A percentile compares a stretch with the other conserved stretches of the same genome.
Conservation (phyloP, 2,329 filamentous ascomycete genomes). For the Aspergillus alliaceus region DNA sequence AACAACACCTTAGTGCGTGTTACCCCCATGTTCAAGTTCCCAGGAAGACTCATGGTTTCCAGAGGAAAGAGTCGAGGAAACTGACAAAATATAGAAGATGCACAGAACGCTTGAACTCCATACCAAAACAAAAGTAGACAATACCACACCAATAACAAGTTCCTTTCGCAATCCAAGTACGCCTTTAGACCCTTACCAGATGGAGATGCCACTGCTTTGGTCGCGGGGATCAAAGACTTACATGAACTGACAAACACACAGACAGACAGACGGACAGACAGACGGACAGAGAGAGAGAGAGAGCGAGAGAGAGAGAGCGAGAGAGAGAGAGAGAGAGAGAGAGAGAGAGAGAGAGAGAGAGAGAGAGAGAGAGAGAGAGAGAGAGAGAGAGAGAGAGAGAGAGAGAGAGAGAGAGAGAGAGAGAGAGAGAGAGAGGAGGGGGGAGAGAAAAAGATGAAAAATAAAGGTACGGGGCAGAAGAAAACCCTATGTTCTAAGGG, state of each 20-base stretch:
- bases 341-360: too few species aligned
- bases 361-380: too few species aligned
- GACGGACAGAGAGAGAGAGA: too few species aligned
- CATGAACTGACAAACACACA: neutral
- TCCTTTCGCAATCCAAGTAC: slow-evolving; percentile 28
- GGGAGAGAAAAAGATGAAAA: neutral
- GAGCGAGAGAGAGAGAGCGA: too few species aligned
- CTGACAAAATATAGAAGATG: slow-evolving; percentile 20
- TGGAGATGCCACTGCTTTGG: slow-evolving; percentile 16
- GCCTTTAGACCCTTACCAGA: slow-evolving; percentile 21
- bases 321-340: too few species aligned
- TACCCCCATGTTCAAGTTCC: neutral
- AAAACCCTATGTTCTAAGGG: neutral
- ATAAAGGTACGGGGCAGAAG: neutral
- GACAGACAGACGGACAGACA: too few species aligned
- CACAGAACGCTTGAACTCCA: slow-evolving; percentile 23
- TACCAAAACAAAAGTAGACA: slow-evolving; percentile 29
- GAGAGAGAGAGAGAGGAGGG: too few species aligned
- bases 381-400: too few species aligned
- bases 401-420: too few species aligned
- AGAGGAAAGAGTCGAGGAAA: slow-evolving; percentile 8
- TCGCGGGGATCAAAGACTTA: slow-evolving; percentile 1
- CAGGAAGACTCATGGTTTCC: neutral
- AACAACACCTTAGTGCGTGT: neutral
- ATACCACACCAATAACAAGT: slow-evolving; percentile 16